phyloP scores from a whole-genome alignment of 352 stramenopile genomes.

The Globisporangium polare region DNA sequence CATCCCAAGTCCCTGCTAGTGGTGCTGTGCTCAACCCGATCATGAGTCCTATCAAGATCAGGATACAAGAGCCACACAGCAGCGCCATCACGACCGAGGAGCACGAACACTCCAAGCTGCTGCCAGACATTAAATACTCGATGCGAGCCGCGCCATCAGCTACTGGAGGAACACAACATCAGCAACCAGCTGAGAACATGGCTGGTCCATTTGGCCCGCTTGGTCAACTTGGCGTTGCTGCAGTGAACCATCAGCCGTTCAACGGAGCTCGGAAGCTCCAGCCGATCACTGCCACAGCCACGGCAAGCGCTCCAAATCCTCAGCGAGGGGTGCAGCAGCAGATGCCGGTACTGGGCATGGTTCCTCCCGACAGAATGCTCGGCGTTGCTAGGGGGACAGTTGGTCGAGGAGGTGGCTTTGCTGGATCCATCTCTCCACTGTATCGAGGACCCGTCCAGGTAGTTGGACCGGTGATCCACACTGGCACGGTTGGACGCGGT shows the following conservation, averaged over 20 bases:
- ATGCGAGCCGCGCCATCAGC: not conserved
- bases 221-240: not conserved
- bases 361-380: not conserved
- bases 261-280: conserved; percentile 11
- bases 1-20: not conserved
- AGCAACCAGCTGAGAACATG: not conserved
- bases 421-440: not conserved
- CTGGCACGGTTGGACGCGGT: not conserved
- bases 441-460: not conserved
- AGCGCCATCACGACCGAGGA: conserved; percentile 11
- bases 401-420: not conserved
- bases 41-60: conserved; percentile 13
- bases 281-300: not conserved
- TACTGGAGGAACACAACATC: not conserved
- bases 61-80: conserved; percentile 10
- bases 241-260: not conserved
- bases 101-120: conserved; percentile 11
- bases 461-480: not conserved
- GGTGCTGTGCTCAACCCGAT: not conserved
- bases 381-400: not conserved
- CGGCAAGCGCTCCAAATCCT: too few relatives aligned
- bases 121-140: conserved; percentile 13
- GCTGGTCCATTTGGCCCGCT: not conserved
- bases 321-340: not conserved
- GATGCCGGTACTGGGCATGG: not conserved